Evolutionary conservation across 352 stramenopile species (phyloP), one percentile per base, ranked within the genome.

Genomic region (Phytophthora sp.): DNA sequence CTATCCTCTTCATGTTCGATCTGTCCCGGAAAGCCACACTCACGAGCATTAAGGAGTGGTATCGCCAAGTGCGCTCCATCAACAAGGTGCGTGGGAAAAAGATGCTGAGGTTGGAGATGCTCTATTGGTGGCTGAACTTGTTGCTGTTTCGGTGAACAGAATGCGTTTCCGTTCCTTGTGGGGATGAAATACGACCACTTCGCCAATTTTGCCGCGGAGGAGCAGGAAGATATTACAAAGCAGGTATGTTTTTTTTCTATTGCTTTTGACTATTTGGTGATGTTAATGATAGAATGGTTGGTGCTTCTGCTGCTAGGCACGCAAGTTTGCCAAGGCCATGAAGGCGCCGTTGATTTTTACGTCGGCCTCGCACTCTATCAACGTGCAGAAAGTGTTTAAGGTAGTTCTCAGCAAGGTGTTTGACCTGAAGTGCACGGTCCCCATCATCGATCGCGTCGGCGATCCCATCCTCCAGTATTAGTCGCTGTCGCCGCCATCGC

Each of bases 1-100:
- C 93, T 21, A 96, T 98, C 35, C 80, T 98, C n/a, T 98, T 98
- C 74, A 97, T 98, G 92, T 98, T 98, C 67, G 94, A 98, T 57
- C 75, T 98, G 24, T 91, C 91, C 35, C 79, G 91, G n/a, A 97
- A 97, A 63, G 84, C 85, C 11, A 98, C 93, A 36, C 82, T 98
- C 20, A 94, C 89, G 26, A 97, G 88, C 59, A 77, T 98, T 30
- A 97, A 97, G 65, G 94, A 98, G 69, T 98, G 94, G 94, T 96
- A 96, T 73, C 82, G 87, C 38, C 88, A 96, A 86, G 88, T 96
- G 42, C 86, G 88, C 49, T 89, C 85, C 4, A 94, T 96, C 71
- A 96, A 96, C 73, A 96, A 96, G 85, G 88, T 94, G 24, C 16
- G 35, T n/a, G n/a, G n/a, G n/a, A n/a, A n/a, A n/a, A 11, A 23